Evolutionary conservation across 225 moss, liverwort and hornwort species (phyloP), one percentile per base, ranked within the genome.

Genomic region (Sphagnum contortum): DNA sequence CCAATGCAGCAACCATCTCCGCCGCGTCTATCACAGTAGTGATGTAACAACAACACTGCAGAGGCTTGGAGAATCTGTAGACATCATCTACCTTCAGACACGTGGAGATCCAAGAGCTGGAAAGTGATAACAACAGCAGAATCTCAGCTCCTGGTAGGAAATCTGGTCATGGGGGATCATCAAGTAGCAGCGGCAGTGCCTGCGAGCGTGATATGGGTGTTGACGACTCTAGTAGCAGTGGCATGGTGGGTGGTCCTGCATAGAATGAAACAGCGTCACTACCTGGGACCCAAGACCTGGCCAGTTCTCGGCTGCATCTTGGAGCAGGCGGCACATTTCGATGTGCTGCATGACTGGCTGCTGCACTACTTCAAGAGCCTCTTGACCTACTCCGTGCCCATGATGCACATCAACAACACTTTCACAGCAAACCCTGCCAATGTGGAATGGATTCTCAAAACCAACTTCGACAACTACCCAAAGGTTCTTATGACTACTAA

Each of bases 211-310:
- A 52, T 59, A 5, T 59, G 58, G 58, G 58, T 59, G n/a, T 5
- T n/a, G 5, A 8, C 58, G 9, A 12, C 5, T 8, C 62, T 46
- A 7, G 29, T 67, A 5, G 71, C 55, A 64, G 5, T 77, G 13
- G 48, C 71, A 3, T 80, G 69, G 77, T 72, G 74, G 69, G 12
- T 77, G n/a, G 69, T 74, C 65, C 48, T 62, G 9, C 77, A 81
- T 61, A 68, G 81, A 8, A 66, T 64, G 44, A 10, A 12, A 47
- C 81, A 81, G 66, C 67, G 81, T 3, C 12, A 57, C 44, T 67
- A 77, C 69, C 65, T 68, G 56, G 82, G 82, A 0, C 82, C 82
- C 9, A 83, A 79, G 68, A 79, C 75, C 1, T 83, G 82, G 82
- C 79, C 76, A 4, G 2, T 83, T 4, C 5, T 83, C 8, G 79